A percentile compares a stretch with the other conserved stretches of the same genome.
Conservation (phyloP, 169 alveolate species). For the Miamiensis avidus region DNA sequence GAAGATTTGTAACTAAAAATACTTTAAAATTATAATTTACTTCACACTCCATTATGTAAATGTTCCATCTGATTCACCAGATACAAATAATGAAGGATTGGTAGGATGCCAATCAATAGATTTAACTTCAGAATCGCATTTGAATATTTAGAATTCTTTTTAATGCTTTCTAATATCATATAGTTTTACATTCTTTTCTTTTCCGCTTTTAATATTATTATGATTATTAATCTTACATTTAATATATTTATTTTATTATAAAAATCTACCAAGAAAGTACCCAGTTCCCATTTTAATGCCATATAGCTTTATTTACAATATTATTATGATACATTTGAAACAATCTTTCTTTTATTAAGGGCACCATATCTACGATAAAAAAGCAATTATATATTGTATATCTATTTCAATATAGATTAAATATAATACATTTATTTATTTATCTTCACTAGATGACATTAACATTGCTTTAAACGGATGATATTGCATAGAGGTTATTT, state of each 20-base stretch:
- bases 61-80: not conserved
- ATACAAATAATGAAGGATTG: not conserved
- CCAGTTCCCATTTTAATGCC: not conserved
- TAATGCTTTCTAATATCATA: not conserved
- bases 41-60: not conserved
- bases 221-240: too few relatives aligned
- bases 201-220: not conserved
- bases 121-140: not conserved
- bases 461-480: not conserved
- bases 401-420: not conserved
- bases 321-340: too few relatives aligned
- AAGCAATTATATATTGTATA: too few relatives aligned
- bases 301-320: not conserved
- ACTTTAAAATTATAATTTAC: too few relatives aligned
- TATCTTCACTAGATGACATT: not conserved
- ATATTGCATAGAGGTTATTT: too few relatives aligned
- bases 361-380: not conserved
- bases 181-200: not conserved
- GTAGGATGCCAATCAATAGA: not conserved
- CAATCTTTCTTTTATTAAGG: not conserved
- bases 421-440: not conserved
- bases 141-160: not conserved
- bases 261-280: not conserved
- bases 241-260: too few relatives aligned
- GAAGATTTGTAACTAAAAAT: too few relatives aligned